phyloP scores from a whole-genome alignment of 1,284 basidiomycete species.

The Ustilago bromivora region DNA sequence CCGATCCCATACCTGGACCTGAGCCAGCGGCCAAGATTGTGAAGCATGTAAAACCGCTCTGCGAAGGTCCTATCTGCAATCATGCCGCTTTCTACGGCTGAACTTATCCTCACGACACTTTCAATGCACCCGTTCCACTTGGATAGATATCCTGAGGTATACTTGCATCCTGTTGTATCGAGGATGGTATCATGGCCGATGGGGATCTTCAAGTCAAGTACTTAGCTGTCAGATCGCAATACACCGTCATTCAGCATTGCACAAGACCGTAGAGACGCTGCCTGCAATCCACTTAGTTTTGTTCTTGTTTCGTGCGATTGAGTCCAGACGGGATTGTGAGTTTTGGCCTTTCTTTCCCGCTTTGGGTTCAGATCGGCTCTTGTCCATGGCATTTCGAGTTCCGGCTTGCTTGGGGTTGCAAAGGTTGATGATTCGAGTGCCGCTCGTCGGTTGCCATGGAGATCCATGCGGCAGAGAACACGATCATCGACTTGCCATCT shows the following conservation, averaged over 20 bases:
- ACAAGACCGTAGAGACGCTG: background rate
- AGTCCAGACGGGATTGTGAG: no score
- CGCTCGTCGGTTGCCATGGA: background rate
- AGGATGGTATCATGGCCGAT: background rate
- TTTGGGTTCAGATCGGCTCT: constrained; percentile 5
- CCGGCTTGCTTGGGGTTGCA: background rate
- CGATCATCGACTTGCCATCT: background rate
- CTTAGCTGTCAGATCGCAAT: background rate
- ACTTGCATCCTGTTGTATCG: background rate
- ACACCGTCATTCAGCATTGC: background rate
- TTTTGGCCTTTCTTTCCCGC: constrained; percentile 11
- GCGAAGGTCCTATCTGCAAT: constrained; percentile 39
- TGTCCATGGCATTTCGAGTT: background rate
- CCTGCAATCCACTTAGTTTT: no score
- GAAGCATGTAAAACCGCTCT: constrained; percentile 29
- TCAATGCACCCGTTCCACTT: background rate
- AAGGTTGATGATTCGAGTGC: background rate
- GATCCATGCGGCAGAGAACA: background rate
- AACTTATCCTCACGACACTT: background rate
- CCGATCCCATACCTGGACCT: background rate
- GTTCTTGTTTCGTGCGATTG: no score
- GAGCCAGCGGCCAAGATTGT: constrained; percentile 11
- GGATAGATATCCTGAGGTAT: background rate
- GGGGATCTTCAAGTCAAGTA: background rate
- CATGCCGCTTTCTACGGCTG: constrained; percentile 33